These are phyloP conservation scores for Clitoria ternatea DNA, from an alignment of 306 rosid species.

Conservation along the genomic window DNA sequence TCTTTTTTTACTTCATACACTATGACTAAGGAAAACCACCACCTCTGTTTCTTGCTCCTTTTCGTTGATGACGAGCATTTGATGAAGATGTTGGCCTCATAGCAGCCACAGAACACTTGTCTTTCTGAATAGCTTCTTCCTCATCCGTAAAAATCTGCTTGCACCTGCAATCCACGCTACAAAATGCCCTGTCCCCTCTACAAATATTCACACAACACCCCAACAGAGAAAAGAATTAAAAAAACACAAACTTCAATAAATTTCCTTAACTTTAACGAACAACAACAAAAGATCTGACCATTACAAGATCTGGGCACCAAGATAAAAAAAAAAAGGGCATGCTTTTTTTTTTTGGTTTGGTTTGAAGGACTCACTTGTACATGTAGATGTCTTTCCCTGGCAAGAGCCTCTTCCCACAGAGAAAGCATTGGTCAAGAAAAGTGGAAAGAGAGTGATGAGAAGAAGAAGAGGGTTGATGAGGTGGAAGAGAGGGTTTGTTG, in stretches of 20 bases:
- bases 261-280: background rate
- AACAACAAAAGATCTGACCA: slow-evolving; percentile 11
- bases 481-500: slow-evolving; percentile 9
- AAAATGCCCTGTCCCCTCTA: slow-evolving; percentile 89
- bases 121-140: slow-evolving; percentile 48
- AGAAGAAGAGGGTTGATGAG: background rate
- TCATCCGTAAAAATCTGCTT: slow-evolving; percentile 86
- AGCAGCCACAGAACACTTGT: slow-evolving; percentile 48
- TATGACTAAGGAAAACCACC: slow-evolving; percentile 43
- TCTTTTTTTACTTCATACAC: too few relatives aligned
- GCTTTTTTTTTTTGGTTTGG: background rate
- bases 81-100: slow-evolving; percentile 39
- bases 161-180: slow-evolving; percentile 93
- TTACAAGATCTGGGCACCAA: slow-evolving; percentile 10
- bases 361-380: slow-evolving; percentile 65
- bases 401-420: slow-evolving; percentile 59
- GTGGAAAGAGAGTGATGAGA: slow-evolving; percentile 21
- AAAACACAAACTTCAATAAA: background rate
- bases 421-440: slow-evolving; percentile 77
- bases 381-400: slow-evolving; percentile 93
- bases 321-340: background rate
- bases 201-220: background rate
- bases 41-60: slow-evolving; percentile 37
- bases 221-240: background rate
- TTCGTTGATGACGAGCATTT: slow-evolving; percentile 34